Conservation (phyloP, 129 eudicot genomes). For the Centrapalus pauciflorus region DNA sequence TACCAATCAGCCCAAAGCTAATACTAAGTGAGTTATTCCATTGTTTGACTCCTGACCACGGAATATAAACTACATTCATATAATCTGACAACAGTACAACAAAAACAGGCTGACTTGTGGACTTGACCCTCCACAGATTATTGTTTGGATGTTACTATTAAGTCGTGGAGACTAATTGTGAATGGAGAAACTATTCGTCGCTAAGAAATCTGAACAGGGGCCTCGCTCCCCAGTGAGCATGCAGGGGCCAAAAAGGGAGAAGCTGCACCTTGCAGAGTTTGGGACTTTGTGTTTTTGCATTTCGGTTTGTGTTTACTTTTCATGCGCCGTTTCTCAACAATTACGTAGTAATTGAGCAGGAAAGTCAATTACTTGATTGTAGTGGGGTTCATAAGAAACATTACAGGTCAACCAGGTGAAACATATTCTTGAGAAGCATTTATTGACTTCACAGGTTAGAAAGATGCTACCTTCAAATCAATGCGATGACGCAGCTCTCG, state of each 20-base stretch:
- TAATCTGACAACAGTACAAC: not conserved
- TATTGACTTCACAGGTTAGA: not conserved
- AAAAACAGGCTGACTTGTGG: not conserved
- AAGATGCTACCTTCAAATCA: slow-evolving; percentile 67
- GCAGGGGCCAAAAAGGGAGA: too few relatives aligned
- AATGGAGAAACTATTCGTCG: too few relatives aligned
- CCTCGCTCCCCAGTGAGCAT: too few relatives aligned
- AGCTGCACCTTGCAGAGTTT: too few relatives aligned
- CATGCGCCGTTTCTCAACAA: too few relatives aligned
- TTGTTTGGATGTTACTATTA: too few relatives aligned
- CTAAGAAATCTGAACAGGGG: too few relatives aligned
- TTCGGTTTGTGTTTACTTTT: too few relatives aligned
- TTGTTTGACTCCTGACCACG: not conserved
- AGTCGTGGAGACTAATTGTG: too few relatives aligned
- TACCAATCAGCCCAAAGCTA: not conserved
- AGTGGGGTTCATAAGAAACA: not conserved
- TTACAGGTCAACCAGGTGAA: not conserved
- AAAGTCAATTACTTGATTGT: not conserved
- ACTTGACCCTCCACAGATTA: not conserved
- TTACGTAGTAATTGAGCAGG: too few relatives aligned
- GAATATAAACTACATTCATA: not conserved
- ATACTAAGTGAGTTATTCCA: not conserved
- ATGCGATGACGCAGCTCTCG: slow-evolving; percentile 90
- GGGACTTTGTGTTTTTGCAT: too few relatives aligned
- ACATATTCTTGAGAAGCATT: not conserved